phyloP scores from a whole-genome alignment of 495 filamentous ascomycete species.

The Pseudotulostoma volvatum region DNA sequence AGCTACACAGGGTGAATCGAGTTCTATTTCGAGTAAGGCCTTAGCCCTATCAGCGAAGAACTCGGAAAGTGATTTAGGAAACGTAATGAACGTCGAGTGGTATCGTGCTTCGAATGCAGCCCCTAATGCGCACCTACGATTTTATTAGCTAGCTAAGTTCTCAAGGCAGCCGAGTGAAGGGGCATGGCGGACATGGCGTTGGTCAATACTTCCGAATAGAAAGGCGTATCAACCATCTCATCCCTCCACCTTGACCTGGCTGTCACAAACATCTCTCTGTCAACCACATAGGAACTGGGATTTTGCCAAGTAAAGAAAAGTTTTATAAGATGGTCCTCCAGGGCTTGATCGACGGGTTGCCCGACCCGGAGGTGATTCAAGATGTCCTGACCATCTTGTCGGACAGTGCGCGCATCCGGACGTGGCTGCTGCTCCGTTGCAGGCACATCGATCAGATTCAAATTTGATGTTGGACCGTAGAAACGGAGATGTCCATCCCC shows the following conservation, averaged over 20 bases:
- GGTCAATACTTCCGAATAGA: conserved; percentile 33
- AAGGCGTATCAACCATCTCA: conserved; percentile 26
- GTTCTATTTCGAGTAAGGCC: conserved; percentile 31
- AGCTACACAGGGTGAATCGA: conserved; percentile 33
- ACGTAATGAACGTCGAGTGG: conserved; percentile 30
- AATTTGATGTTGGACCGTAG: conserved; percentile 33
- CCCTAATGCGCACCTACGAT: conserved; percentile 29
- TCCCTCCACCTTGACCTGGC: conserved; percentile 27
- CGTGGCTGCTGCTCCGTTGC: conserved; percentile 31
- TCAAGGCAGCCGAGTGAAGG: too few species aligned
- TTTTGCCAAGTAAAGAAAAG: conserved; percentile 39
- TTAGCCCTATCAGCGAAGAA: conserved; percentile 36
- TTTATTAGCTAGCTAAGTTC: neutral
- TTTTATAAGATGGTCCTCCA: conserved; percentile 32
- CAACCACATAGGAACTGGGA: conserved; percentile 31
- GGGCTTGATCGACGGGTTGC: conserved; percentile 22
- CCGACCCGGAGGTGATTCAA: conserved; percentile 29
- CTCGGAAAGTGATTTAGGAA: conserved; percentile 30
- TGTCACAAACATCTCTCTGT: conserved; percentile 31
- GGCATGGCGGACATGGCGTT: conserved; percentile 29
- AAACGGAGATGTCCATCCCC: conserved; percentile 34
- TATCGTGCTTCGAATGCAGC: conserved; percentile 31
- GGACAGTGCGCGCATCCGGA: conserved; percentile 33
- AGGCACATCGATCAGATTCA: conserved; percentile 30
- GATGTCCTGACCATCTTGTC: conserved; percentile 30